Conservation (phyloP, 352 stramenopile species). For the Globisporangium carolinianum region DNA sequence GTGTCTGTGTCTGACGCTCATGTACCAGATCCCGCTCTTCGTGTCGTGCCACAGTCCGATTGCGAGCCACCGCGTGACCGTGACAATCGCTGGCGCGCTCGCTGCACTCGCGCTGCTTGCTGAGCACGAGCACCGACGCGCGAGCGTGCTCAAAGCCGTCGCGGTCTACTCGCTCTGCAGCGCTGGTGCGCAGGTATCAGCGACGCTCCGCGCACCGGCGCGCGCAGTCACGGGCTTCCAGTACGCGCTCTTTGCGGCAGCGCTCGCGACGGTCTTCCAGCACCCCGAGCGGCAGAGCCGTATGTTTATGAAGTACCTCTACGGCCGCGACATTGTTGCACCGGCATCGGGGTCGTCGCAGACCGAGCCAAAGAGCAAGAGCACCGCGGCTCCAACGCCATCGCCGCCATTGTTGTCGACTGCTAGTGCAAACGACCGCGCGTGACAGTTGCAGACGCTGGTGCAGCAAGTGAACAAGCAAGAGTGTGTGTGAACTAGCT, state of each 20-base stretch:
- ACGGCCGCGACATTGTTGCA: slow-evolving; percentile 27
- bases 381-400: not conserved
- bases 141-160: slow-evolving; percentile 50
- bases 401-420: too few species aligned
- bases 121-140: slow-evolving; percentile 46
- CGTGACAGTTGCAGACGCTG: too few species aligned
- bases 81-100: slow-evolving; percentile 30
- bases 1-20: slow-evolving; percentile 46
- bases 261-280: slow-evolving; percentile 43
- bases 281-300: slow-evolving; percentile 33
- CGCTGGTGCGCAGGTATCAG: slow-evolving; percentile 21
- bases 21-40: slow-evolving; percentile 48
- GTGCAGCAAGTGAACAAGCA: too few species aligned
- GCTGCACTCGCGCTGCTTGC: slow-evolving; percentile 36
- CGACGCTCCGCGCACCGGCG: slow-evolving; percentile 13
- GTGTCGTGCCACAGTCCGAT: slow-evolving; percentile 42
- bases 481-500: too few species aligned
- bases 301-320: slow-evolving; percentile 44
- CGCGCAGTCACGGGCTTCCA: slow-evolving; percentile 23
- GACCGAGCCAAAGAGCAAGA: not conserved
- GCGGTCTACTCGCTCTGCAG: slow-evolving; percentile 42
- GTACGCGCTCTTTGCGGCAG: slow-evolving; percentile 27
- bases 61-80: slow-evolving; percentile 20
- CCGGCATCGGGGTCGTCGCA: not conserved
- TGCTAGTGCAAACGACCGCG: too few species aligned